Evolutionary conservation across 805 yeast genomes (phyloP).

Genomic region (Cephaloascus albidus): DNA sequence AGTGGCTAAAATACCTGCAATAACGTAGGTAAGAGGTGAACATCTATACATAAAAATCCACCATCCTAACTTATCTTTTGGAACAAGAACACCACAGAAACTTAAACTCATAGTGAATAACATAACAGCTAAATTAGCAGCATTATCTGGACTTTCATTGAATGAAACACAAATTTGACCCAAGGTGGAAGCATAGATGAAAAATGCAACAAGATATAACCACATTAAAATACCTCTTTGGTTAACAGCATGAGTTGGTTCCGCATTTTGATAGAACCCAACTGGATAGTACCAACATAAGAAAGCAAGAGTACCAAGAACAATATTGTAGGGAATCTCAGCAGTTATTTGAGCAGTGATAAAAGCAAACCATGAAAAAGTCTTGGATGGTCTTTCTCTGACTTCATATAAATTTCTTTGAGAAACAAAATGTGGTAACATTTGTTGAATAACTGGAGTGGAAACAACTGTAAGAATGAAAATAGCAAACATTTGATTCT

Average conservation of each 20-base stretch:
- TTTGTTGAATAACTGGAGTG: constrained; percentile 51
- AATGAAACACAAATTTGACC: constrained; percentile 32
- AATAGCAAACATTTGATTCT: constrained; percentile 65
- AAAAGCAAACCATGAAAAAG: constrained; percentile 60
- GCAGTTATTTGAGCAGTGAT: constrained; percentile 52
- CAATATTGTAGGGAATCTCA: constrained; percentile 57
- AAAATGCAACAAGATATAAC: constrained; percentile 30
- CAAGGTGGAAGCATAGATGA: constrained; percentile 44
- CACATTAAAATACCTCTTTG: constrained; percentile 51
- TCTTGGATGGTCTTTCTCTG: constrained; percentile 65
- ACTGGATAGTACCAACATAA: constrained; percentile 11
- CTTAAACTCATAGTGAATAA: constrained; percentile 19
- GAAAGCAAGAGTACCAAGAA: constrained; percentile 39
- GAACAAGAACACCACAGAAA: constrained; percentile 26
- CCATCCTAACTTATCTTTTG: constrained; percentile 22
- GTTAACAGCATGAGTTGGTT: constrained; percentile 27
- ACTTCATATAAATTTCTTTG: constrained; percentile 65
- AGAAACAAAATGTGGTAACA: constrained; percentile 47
- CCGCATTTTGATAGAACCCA: constrained; percentile 32
- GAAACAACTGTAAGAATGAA: constrained; percentile 58
- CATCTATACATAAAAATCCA: constrained; percentile 73
- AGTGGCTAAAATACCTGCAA: constrained; percentile 40
- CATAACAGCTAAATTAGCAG: constrained; percentile 2
- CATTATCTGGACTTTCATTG: neutral
- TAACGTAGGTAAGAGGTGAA: constrained; percentile 62